Evolutionary conservation across 2,329 filamentous ascomycete genomes (phyloP), one percentile per base, ranked within the genome.

Genomic region (Aspergillus sp.): DNA sequence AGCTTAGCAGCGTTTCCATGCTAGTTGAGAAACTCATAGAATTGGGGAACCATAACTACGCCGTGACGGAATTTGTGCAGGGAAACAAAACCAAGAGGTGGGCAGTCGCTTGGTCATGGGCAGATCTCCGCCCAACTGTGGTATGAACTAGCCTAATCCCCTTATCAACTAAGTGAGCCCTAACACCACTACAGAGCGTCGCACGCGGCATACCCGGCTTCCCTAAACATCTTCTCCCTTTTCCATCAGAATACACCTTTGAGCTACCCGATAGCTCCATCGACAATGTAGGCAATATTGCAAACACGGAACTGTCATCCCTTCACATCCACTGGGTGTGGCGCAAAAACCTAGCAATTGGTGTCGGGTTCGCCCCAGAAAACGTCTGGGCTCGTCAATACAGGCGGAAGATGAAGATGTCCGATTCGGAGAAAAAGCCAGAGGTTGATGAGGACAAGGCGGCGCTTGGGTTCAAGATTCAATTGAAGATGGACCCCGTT

Each of bases 91-190:
- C 95, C 31, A 86, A 87, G 52, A 80, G 95, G 17, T 98, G 93
- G 93, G 91, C 87, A 1, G 76, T 98, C 3, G 95, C 84, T 0
- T 99, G 95, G 95, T 96, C 90, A 66, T 96, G 91, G 75, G 77
- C 79, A 2, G 79, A 84, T 52, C 78, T 84, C 68, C 80, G 93
- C 46, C 91, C 93, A 2, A 71, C 78, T 4, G 80, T 81, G 71
- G 80, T 80, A 70, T 62, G 70, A 21, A 4, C n/a, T 31, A 23
- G 14, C 4, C 7, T 9, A 4, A 23, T 6, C 2, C 1, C 23
- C 21, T 24, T 24, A 6, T 40, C 35, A 2, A 11, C 17, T 58
- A 31, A 31, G 27, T 11, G 27, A 31, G 27, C 27, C 40, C 57
- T 64, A 19, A 58, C 35, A 14, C 46, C 14, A 40, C 41, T 27